Conservation (phyloP, 805 yeast species). For the Saturnispora galanensis region DNA sequence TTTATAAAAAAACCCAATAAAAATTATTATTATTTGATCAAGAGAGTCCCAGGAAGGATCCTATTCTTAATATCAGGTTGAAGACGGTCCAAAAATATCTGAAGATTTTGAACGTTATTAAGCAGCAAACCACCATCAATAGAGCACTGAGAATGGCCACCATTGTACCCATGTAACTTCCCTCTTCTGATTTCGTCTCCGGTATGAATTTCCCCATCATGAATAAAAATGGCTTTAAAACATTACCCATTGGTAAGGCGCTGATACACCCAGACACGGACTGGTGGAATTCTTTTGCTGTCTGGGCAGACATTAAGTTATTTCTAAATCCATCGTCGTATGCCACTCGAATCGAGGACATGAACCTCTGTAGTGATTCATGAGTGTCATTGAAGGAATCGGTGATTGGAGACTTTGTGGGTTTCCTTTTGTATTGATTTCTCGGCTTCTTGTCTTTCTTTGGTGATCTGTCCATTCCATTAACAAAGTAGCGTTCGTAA, state of each 20-base stretch:
- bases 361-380: background rate
- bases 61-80: background rate
- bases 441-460: background rate
- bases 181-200: background rate
- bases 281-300: conserved; percentile 8
- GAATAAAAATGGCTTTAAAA: conserved; percentile 4
- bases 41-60: background rate
- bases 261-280: conserved; percentile 1
- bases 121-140: background rate
- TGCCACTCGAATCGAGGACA: background rate
- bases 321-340: background rate
- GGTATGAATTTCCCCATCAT: conserved; percentile 8
- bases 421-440: background rate
- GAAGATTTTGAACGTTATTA: background rate
- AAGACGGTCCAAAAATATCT: background rate
- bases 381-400: background rate
- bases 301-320: conserved; percentile 3
- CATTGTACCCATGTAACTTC: conserved; percentile 8
- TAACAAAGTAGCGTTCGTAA: conserved; percentile 11
- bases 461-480: conserved; percentile 8
- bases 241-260: conserved; percentile 6
- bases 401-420: background rate
- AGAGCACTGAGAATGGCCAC: conserved; percentile 2
- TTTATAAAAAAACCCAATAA: too few relatives aligned
- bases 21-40: background rate